Percentiles rank a stretch among this genome's conserved stretches.
Conservation (phyloP, 225 moss, liverwort and hornwort species). For the Asterella californica region DNA sequence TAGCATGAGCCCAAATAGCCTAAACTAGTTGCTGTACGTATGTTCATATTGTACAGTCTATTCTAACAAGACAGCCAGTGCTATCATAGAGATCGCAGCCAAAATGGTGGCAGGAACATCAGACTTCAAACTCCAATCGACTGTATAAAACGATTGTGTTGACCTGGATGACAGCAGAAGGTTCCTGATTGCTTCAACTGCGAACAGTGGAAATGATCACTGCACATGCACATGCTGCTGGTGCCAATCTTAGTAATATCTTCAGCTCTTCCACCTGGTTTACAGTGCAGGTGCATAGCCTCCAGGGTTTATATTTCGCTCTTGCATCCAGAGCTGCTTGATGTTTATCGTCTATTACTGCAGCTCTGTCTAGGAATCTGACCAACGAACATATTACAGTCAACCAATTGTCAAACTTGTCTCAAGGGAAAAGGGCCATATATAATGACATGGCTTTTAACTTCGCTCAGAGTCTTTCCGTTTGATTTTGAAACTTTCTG, state of each 20-base stretch:
- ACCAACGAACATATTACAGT: too few species aligned
- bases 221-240: conserved; percentile 17
- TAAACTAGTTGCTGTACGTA: too few species aligned
- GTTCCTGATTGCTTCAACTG: conserved; percentile 23
- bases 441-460: too few species aligned
- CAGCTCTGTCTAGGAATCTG: conserved; percentile 40
- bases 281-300: conserved; percentile 23
- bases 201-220: conserved; percentile 16
- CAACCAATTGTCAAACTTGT: too few species aligned
- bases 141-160: background rate
- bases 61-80: conserved; percentile 5
- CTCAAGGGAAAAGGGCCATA: too few species aligned
- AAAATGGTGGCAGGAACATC: conserved; percentile 25
- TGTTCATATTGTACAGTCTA: conserved; percentile 29
- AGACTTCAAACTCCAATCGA: background rate
- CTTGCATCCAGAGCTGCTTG: background rate
- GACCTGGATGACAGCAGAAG: conserved; percentile 16
- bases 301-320: conserved; percentile 11
- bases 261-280: conserved; percentile 40
- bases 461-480: too few species aligned
- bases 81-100: conserved; percentile 14
- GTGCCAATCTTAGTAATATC: conserved; percentile 16
- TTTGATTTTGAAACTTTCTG: too few species aligned
- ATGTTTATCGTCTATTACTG: conserved; percentile 11
- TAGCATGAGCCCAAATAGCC: conserved; percentile 16